Conservation (phyloP, 2,329 filamentous ascomycete species). For the Cercospora beticola region DNA sequence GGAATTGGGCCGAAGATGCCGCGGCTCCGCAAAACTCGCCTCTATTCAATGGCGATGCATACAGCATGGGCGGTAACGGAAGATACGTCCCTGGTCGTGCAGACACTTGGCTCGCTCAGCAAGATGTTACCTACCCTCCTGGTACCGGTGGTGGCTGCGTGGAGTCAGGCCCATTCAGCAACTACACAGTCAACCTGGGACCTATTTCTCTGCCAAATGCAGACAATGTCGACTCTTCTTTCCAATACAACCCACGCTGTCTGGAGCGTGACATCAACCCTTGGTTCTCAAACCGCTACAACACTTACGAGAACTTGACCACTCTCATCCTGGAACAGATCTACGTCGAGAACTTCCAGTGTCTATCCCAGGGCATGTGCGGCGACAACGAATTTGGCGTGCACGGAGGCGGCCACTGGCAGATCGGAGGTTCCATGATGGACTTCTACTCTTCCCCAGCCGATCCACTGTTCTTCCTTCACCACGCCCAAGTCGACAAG, state of each 20-base stretch:
- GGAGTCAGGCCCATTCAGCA: conserved; percentile 52
- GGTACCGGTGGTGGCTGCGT: conserved; percentile 60
- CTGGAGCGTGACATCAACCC: conserved; percentile 29
- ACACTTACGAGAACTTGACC: conserved; percentile 27
- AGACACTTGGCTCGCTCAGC: conserved; percentile 32
- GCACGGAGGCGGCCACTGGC: conserved; percentile 51
- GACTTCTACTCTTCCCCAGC: conserved; percentile 49
- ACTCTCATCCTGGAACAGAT: conserved; percentile 23
- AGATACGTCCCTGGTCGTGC: conserved; percentile 30
- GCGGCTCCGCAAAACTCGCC: conserved; percentile 43
- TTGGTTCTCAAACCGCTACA: conserved; percentile 25
- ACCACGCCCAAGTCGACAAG: conserved; percentile 47
- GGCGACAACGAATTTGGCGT: conserved; percentile 35
- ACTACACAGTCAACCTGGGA: conserved; percentile 40
- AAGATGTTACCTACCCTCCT: conserved; percentile 44
- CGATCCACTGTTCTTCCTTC: conserved; percentile 52
- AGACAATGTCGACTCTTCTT: conserved; percentile 32
- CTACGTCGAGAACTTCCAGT: conserved; percentile 34
- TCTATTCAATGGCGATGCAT: conserved; percentile 57
- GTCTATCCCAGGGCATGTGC: conserved; percentile 33
- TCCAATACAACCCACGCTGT: conserved; percentile 28
- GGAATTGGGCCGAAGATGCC: conserved; percentile 36
- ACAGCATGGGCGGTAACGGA: conserved; percentile 40
- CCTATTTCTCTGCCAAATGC: conserved; percentile 34
- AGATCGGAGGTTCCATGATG: conserved; percentile 47